phyloP scores from a whole-genome alignment of 148 eudicot species.

The Linanthus parryae region DNA sequence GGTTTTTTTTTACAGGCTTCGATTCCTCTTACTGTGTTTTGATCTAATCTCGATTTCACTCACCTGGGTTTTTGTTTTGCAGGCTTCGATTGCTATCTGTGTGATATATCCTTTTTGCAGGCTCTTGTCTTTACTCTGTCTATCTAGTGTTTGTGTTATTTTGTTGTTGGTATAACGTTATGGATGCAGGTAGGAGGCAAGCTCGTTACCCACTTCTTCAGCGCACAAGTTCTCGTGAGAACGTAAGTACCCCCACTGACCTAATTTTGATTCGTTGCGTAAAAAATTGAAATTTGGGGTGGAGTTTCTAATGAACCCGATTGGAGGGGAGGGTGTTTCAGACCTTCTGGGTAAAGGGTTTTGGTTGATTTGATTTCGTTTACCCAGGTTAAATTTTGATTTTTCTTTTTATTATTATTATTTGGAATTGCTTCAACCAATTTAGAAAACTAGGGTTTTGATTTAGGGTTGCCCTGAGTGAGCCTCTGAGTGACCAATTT shows the following conservation, averaged over 20 bases:
- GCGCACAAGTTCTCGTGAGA: slow-evolving; percentile 57
- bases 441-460: too few species aligned
- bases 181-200: slow-evolving; percentile 42
- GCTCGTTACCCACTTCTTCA: slow-evolving; percentile 44
- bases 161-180: slow-evolving; percentile 16
- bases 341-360: too few species aligned
- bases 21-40: not conserved
- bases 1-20: slow-evolving; percentile 18
- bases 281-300: too few species aligned
- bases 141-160: not conserved
- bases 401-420: too few species aligned
- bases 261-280: too few species aligned
- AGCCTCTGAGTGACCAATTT: too few species aligned
- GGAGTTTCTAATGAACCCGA: not conserved
- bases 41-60: slow-evolving; percentile 1
- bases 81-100: slow-evolving; percentile 4
- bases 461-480: too few species aligned
- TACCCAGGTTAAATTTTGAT: too few species aligned
- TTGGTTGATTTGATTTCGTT: too few species aligned
- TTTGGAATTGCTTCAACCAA: too few species aligned
- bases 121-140: not conserved
- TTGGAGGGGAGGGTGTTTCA: too few species aligned
- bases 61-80: slow-evolving; percentile 14
- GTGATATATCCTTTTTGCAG: not conserved
- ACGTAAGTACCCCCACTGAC: slow-evolving; percentile 25